phyloP scores from a whole-genome alignment of 768 basidiomycete genomes.

The Amanita pseudoporphyria region DNA sequence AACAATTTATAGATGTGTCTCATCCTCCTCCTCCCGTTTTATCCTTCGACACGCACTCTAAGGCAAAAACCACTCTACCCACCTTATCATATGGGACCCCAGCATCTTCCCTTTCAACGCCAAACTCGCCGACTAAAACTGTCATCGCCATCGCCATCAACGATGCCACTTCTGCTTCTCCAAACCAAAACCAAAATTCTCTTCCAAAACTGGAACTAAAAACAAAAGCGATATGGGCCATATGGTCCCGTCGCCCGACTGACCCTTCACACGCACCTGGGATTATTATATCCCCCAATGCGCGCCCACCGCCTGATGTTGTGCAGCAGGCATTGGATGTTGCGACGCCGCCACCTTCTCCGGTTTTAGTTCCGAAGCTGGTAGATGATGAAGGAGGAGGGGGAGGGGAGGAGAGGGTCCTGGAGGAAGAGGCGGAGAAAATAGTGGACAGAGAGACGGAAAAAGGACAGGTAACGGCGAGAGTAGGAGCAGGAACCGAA shows the following conservation, averaged over 20 bases:
- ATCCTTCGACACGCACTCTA: no score
- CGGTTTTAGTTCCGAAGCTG: conserved; percentile 8
- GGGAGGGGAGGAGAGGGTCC: not conserved
- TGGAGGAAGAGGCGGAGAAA: no score
- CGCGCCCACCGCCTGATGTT: conserved; percentile 52
- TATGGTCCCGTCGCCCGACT: conserved; percentile 66
- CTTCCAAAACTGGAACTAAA: not conserved
- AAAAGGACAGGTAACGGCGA: no score
- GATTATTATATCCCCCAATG: conserved; percentile 59
- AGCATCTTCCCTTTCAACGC: no score
- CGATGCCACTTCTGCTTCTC: not conserved
- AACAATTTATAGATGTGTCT: no score
- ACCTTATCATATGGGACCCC: no score
- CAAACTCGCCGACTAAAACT: no score
- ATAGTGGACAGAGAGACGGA: no score
- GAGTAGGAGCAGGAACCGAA: not conserved
- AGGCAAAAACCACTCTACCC: no score
- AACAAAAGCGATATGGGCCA: conserved; percentile 34
- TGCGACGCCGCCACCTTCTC: conserved; percentile 41
- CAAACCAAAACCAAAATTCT: not conserved
- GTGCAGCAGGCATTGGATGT: conserved; percentile 44
- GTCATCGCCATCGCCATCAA: not conserved
- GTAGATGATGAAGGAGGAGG: not conserved
- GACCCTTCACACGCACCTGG: conserved; percentile 57
- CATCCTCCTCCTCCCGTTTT: no score